Percentiles rank a stretch among this genome's conserved stretches.
phyloP scores from a whole-genome alignment of 1,284 basidiomycete species.

The Fomitopsis palustris region DNA sequence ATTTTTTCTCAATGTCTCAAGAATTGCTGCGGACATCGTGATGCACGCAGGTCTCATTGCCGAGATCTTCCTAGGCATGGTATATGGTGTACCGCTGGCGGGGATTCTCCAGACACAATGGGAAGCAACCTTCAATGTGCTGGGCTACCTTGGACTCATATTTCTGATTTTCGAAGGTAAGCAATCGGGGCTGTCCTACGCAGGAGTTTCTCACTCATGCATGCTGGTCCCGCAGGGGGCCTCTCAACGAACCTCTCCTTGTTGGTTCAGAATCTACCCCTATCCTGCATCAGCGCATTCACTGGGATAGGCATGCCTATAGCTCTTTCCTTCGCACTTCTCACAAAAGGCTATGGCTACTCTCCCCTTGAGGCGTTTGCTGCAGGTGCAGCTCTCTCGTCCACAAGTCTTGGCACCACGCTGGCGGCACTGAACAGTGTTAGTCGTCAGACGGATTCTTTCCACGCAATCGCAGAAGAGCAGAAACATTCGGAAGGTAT shows the following conservation, averaged over 20 bases:
- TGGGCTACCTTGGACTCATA: constrained; percentile 52
- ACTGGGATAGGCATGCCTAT: constrained; percentile 46
- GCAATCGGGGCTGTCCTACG: constrained; percentile 1
- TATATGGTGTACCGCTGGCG: constrained; percentile 43
- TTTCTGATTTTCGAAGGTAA: constrained; percentile 49
- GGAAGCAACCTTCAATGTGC: constrained; percentile 37
- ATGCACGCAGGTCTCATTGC: constrained; percentile 32
- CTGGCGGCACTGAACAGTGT: constrained; percentile 41
- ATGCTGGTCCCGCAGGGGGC: constrained; percentile 31
- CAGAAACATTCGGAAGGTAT: background rate
- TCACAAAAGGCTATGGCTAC: constrained; percentile 26
- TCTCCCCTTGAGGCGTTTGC: constrained; percentile 43
- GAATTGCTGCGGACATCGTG: constrained; percentile 17
- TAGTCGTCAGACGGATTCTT: background rate
- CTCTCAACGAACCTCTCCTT: constrained; percentile 37
- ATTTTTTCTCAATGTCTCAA: constrained; percentile 22
- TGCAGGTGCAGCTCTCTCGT: constrained; percentile 46
- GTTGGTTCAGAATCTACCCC: constrained; percentile 35
- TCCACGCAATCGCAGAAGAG: background rate
- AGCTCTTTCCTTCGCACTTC: constrained; percentile 37
- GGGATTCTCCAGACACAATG: constrained; percentile 36
- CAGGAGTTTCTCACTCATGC: background rate
- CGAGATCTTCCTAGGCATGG: constrained; percentile 43
- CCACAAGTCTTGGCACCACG: constrained; percentile 53
- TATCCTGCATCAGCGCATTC: constrained; percentile 40